Evolutionary conservation across 179 eudicot species (phyloP), one percentile per base, ranked within the genome.

Genomic region (Amaranthus tricolor): DNA sequence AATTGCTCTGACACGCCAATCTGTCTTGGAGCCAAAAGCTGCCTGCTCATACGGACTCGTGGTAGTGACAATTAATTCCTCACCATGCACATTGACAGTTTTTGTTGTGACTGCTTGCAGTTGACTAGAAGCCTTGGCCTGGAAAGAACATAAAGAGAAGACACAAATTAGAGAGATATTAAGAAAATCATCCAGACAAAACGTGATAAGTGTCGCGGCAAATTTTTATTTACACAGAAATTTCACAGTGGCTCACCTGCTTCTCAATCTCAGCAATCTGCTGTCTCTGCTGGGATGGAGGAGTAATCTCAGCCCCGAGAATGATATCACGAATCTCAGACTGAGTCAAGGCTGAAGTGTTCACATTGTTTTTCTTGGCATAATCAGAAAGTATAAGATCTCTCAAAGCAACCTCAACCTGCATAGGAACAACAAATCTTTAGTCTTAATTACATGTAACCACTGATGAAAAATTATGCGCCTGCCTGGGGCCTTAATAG

Each of bases 1-100:
- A 70, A 96, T 96, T 68, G 97, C 99, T 81, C 99, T 85, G 76
- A 96, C 99, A 88, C 98, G 97, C 99, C 99, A 96, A 85, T 96
- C 99, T 62, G 99, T 96, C 83, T 93, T 96, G n/a, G 98, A 89
- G 53, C 91, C 95, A 77, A 88, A 96, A 67, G 97, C 91, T 72
- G 86, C 86, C 78, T 93, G 98, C 77, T 91, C 99, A 75, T 96
- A 96, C 6, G 98, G 98, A 87, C 99, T 96, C 7, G 99, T 96
- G 62, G 99, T 96, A 49, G 94, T 87, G 45, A 91, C 98, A 66
- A 96, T 96, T 58, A 96, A 84, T 47, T 88, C 94, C 70, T 96
- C 99, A 57, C 99, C 99, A 68, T 96, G 99, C 57, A 96, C 97
- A 80, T 93, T 96, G 47, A 95, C 86, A n/a, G 99, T 93, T 81